Evolutionary conservation across 75 land plant genomes (phyloP), one percentile per base, ranked within the genome.

Genomic region (Gnetum montanum): DNA sequence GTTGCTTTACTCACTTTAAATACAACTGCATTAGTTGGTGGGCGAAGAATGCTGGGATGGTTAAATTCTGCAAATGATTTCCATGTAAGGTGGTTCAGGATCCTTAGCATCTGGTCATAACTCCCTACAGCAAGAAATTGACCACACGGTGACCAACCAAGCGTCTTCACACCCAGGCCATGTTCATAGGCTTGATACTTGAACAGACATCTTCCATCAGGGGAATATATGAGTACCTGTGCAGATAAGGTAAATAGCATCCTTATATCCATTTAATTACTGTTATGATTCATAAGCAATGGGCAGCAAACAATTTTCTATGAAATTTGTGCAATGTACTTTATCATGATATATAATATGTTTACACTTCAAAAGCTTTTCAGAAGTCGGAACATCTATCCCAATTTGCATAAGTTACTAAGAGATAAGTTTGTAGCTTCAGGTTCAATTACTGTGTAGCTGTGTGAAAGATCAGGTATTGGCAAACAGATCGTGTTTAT

Each of bases 131-230:
- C 96, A 7, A 93, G 56, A 68, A 82, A 93, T 59, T 93, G 86
- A 41, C 98, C 86, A 67, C 96, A 89, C 35, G 98, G 87, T 25
- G 96, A 93, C 98, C 98, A 93, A 30, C 90, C 79, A 48, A 93
- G 79, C 58, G 75, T 77, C 77, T 89, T 93, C 37, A 93, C 84
- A 44, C 98, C 98, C 26, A 93, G 51, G 22, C 87, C 96, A 73
- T 75, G 77, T 61, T 93, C 98, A 72, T 93, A 93, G 59, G 98
- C 98, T 64, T 86, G 90, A 69, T 89, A 89, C 57, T 78, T 93
- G 45, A 77, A 89, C 3, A 89, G 64, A 45, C 98, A 93, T 47
- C 96, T 78, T 7, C 98, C 98, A 83, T 93, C 98, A 58, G 98
- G 98, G 19, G 96, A 93, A 65, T 93, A 93, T 11, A 89, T 70